A percentile compares a stretch with the other conserved stretches of the same genome.
Evolutionary conservation across 768 basidiomycete genomes (phyloP).

Genomic region (Rhodocollybia butyracea): DNA sequence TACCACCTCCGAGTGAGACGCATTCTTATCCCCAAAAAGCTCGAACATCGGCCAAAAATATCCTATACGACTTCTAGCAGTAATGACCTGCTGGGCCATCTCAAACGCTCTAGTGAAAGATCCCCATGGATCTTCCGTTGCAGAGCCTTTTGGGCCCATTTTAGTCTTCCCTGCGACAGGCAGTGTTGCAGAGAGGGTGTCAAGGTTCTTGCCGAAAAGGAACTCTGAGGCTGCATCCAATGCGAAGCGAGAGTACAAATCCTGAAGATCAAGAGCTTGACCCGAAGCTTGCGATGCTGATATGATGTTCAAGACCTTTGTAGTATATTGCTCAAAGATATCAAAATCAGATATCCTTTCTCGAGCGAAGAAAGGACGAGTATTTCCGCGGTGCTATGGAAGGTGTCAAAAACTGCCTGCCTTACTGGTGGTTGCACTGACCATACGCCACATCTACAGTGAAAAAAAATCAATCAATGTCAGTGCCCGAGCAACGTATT

Average conservation of each 20-base stretch:
- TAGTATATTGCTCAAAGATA: slow-evolving; percentile 55
- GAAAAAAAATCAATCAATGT: not conserved
- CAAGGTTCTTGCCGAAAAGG: slow-evolving; percentile 62
- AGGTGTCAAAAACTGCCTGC: not conserved
- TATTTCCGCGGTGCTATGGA: slow-evolving; percentile 56
- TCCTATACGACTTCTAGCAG: slow-evolving; percentile 48
- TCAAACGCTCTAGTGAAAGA: slow-evolving; percentile 59
- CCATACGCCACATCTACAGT: slow-evolving; percentile 61
- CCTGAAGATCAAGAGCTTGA: slow-evolving; percentile 59
- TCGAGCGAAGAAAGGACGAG: slow-evolving; percentile 74
- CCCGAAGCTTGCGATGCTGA: slow-evolving; percentile 29
- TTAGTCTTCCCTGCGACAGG: slow-evolving; percentile 43
- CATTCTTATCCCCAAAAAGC: slow-evolving; percentile 51
- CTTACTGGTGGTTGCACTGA: slow-evolving; percentile 23
- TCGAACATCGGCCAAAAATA: slow-evolving; percentile 61
- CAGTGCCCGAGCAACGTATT: not conserved
- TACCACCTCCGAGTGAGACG: slow-evolving; percentile 45
- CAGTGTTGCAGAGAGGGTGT: slow-evolving; percentile 54
- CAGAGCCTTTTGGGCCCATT: slow-evolving; percentile 58
- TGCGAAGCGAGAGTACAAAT: slow-evolving; percentile 64
- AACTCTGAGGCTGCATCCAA: slow-evolving; percentile 74
- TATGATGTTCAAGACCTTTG: slow-evolving; percentile 47
- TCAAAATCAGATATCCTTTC: slow-evolving; percentile 71
- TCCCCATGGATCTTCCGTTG: slow-evolving; percentile 58
- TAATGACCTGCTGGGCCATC: slow-evolving; percentile 50